phyloP scores from a whole-genome alignment of 2,329 filamentous ascomycete genomes.

The Ceratocystis alfenasii region DNA sequence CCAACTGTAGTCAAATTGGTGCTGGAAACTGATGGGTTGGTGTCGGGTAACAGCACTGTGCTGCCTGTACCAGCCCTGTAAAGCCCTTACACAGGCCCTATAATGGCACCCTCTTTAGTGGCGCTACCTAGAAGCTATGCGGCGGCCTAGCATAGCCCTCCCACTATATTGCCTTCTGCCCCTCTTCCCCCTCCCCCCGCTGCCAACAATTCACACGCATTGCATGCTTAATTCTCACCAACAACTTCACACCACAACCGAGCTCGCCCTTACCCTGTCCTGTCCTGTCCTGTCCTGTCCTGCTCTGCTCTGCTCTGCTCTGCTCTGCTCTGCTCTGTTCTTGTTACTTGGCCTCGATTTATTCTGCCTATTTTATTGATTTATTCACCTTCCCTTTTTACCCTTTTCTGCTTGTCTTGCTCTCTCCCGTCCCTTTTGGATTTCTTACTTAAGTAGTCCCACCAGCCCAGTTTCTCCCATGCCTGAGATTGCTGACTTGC shows the following conservation, averaged over 20 bases:
- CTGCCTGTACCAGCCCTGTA: too few species aligned
- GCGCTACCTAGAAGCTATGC: too few species aligned
- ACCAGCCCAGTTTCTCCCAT: background rate
- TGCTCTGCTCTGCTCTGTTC: conserved; percentile 7
- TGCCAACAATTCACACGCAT: background rate
- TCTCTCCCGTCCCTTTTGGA: conserved; percentile 5
- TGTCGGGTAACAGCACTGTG: too few species aligned
- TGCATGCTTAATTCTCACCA: conserved; percentile 4
- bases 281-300: conserved; percentile 9
- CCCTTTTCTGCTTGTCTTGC: conserved; percentile 11
- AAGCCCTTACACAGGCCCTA: too few species aligned
- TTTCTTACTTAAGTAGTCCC: conserved; percentile 6
- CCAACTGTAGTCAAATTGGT: too few species aligned
- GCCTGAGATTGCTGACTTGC: background rate
- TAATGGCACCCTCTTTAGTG: too few species aligned
- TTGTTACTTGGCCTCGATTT: background rate
- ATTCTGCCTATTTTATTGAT: background rate
- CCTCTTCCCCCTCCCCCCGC: too few species aligned
- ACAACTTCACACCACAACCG: background rate
- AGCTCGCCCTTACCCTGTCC: conserved; percentile 15
- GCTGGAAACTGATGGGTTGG: too few species aligned
- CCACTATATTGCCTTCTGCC: background rate
- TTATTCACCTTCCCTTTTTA: conserved; percentile 19
- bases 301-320: conserved; percentile 6
- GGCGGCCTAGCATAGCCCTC: too few species aligned